phyloP scores from a whole-genome alignment of 108 stramenopile species.

The Seminavis robusta region DNA sequence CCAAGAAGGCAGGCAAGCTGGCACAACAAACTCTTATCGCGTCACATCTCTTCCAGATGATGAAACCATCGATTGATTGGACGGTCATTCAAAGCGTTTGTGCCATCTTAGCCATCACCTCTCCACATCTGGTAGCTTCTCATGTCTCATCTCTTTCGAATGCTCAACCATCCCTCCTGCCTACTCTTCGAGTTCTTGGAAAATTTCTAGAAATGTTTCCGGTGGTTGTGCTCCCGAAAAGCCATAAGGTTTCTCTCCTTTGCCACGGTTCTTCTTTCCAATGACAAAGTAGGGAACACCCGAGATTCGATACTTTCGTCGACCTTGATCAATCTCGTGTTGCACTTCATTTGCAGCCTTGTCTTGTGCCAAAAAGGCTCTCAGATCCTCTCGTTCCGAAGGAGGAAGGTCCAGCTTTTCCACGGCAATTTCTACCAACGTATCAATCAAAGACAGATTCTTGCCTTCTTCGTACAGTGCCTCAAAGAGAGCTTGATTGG shows the following conservation, averaged over 20 bases:
- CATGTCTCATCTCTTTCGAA: no score
- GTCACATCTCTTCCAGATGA: no score
- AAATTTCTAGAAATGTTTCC: slow-evolving; percentile 50
- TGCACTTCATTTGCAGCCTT: slow-evolving; percentile 35
- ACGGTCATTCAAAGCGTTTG: no score
- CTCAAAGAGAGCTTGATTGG: slow-evolving; percentile 57
- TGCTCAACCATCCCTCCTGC: no score
- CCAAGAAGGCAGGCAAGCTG: no score
- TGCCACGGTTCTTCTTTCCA: no score
- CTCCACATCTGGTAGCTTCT: no score
- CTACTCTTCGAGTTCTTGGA: slow-evolving; percentile 40
- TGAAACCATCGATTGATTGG: no score
- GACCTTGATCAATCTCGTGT: slow-evolving; percentile 47
- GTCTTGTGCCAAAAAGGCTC: slow-evolving; percentile 30
- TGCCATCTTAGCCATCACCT: no score
- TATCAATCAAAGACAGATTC: slow-evolving; percentile 53
- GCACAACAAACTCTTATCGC: no score
- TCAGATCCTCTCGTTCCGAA: slow-evolving; percentile 28
- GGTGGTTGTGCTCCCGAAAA: slow-evolving; percentile 65
- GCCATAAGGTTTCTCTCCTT: slow-evolving; percentile 36
- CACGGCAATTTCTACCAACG: slow-evolving; percentile 29
- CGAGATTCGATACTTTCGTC: slow-evolving; percentile 44
- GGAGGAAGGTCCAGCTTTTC: slow-evolving; percentile 18
- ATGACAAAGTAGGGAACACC: slow-evolving; percentile 67
- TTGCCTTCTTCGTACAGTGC: slow-evolving; percentile 65